phyloP scores from a whole-genome alignment of 1,139 yeast species.

The Taiozyma sp. region DNA sequence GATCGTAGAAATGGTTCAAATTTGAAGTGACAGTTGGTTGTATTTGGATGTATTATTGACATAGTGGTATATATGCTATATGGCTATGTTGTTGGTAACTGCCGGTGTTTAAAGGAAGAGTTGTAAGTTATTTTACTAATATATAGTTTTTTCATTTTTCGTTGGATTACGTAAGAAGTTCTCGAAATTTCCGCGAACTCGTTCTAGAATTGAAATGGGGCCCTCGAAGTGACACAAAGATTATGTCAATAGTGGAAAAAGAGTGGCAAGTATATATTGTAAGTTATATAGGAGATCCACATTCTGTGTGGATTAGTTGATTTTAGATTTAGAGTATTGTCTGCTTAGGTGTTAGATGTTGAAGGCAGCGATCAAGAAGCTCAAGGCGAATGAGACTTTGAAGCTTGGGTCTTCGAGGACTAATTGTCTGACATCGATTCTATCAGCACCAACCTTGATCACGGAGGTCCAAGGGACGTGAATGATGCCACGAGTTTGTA shows the following conservation, averaged over 20 bases:
- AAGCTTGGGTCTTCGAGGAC: conserved; percentile 55
- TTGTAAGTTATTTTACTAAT: neutral
- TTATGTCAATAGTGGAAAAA: neutral
- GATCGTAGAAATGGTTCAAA: conserved; percentile 79
- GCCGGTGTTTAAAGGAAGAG: neutral
- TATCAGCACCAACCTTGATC: conserved; percentile 42
- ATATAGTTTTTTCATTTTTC: neutral
- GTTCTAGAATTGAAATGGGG: neutral
- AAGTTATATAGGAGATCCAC: neutral
- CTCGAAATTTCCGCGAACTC: neutral
- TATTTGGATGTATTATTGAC: conserved; percentile 33
- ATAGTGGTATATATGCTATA: conserved; percentile 1
- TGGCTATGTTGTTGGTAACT: neutral
- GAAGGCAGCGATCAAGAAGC: conserved; percentile 60
- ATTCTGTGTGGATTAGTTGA: neutral
- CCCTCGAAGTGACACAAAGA: neutral
- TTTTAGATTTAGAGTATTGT: neutral
- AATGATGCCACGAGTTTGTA: conserved; percentile 49
- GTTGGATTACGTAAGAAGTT: neutral
- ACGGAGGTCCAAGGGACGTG: conserved; percentile 48
- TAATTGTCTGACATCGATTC: conserved; percentile 44
- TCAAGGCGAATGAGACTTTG: conserved; percentile 47
- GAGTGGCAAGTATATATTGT: neutral
- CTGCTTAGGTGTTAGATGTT: conserved; percentile 42
- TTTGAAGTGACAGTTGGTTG: conserved; percentile 48